Evolutionary conservation across 768 basidiomycete genomes (phyloP), one percentile per base, ranked within the genome.

Genomic region (Imleria badia): DNA sequence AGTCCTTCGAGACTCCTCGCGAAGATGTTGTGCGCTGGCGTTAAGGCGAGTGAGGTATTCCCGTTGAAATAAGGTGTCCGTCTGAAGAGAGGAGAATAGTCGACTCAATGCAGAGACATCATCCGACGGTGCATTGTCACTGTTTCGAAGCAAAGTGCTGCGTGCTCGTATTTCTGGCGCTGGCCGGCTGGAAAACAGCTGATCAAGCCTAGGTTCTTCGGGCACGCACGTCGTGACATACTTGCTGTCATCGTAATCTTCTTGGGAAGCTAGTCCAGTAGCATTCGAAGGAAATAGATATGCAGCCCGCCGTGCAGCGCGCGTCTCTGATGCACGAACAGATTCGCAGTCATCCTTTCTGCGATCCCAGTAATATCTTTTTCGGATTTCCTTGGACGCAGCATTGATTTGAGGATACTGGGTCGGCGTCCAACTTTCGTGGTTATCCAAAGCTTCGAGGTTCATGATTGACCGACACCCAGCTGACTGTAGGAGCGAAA

Each of bases 401-500:
- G 15, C 17, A 10, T 46, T 22, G 45, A 46, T 8, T 23, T 46
- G 45, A 34, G 33, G 33, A 17, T 35, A 15, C 6, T 26, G 26
- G 26, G 26, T 26, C 38, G 9, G 15, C 10, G 14, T 20, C 30
- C 19, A 6, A 26, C 26, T 26, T 4, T 26, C 26, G 6, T 26
- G 4, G 26, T 26, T 4, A 26, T 26, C 26, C 4, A 4, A 4
- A 10, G 3, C 9, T 47, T 58, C 57, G 13, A 75, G 62, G 30
- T 52, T 58, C 65, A 74, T 70, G 49, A 78, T 78, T 3, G 79
- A 77, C 33, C 60, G 65, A 34, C 64, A 72, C 39, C 26, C 26
- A 26, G 26, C 26, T 6, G 6, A 26, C 6, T 26, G 26, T 26
- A 26, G 6, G 6, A 26, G 26, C 3, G 6, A 26, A 26, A 26